phyloP scores from a whole-genome alignment of 2,329 filamentous ascomycete genomes.

The Endocalyx cinctus region DNA sequence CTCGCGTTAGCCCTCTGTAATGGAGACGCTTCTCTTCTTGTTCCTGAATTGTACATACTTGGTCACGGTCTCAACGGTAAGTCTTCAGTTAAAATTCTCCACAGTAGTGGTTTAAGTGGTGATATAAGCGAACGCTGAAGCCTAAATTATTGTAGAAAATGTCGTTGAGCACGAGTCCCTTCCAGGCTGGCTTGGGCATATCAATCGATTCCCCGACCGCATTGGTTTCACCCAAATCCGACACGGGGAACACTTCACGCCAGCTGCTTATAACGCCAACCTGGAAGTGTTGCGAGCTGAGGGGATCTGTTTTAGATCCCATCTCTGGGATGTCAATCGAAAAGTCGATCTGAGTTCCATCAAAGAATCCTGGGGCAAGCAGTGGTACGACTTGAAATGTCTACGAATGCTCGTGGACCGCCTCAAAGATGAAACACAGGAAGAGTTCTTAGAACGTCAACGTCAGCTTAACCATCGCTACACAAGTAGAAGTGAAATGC shows the following conservation, averaged over 20 bases:
- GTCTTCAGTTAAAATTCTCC: background rate
- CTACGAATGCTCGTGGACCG: background rate
- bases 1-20: constrained; percentile 4
- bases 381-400: constrained; percentile 3
- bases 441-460: no score
- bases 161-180: constrained; percentile 1
- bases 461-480: no score
- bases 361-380: constrained; percentile 1
- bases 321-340: constrained; percentile 3
- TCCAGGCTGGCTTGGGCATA: no score
- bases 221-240: no score
- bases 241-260: no score
- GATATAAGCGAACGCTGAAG: background rate
- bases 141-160: constrained; percentile 1
- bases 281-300: background rate
- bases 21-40: constrained; percentile 3
- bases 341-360: constrained; percentile 2
- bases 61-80: no score
- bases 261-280: no score
- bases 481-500: no score
- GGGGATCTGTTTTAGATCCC: background rate
- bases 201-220: no score
- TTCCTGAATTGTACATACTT: constrained; percentile 4
- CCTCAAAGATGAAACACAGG: constrained; percentile 2
- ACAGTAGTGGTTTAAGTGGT: background rate